phyloP scores from a whole-genome alignment of 2,329 filamentous ascomycete species.

The Cryphonectria parasitica region DNA sequence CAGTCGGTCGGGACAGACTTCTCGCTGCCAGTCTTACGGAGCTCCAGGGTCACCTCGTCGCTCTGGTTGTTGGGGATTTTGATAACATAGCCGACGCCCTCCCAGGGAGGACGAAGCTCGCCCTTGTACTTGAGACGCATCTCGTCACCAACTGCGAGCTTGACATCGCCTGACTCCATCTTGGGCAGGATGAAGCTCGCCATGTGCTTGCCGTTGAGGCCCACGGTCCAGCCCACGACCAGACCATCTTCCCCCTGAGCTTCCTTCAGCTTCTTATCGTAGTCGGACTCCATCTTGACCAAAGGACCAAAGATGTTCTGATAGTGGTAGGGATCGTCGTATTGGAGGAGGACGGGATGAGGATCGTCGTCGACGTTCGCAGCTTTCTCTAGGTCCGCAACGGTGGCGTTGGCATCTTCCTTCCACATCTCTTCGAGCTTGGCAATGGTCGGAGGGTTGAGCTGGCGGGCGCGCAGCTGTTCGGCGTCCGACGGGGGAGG shows the following conservation, averaged over 20 bases:
- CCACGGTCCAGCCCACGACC: constrained; percentile 90
- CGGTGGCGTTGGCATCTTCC: constrained; percentile 84
- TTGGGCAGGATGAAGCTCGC: constrained; percentile 96
- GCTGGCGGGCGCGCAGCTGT: constrained; percentile 89
- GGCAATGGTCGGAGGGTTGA: constrained; percentile 92
- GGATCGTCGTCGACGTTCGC: constrained; percentile 94
- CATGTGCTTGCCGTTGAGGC: constrained; percentile 95
- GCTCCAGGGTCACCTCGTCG: constrained; percentile 92
- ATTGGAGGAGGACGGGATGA: constrained; percentile 86
- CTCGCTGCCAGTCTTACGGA: constrained; percentile 93
- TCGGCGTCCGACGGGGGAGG: constrained; percentile 88
- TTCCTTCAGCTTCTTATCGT: constrained; percentile 98
- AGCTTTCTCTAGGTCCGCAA: constrained; percentile 89
- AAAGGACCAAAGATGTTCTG: constrained; percentile 98
- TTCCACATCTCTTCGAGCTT: constrained; percentile 99
- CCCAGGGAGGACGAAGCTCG: constrained; percentile 89
- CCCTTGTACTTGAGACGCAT: constrained; percentile 98
- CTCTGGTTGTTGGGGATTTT: constrained; percentile 99
- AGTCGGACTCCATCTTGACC: constrained; percentile 99
- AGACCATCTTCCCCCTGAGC: constrained; percentile 97
- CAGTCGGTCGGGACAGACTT: constrained; percentile 95
- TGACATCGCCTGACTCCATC: constrained; percentile 96
- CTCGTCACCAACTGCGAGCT: constrained; percentile 95
- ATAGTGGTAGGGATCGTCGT: constrained; percentile 97
- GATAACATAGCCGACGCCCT: constrained; percentile 97